Evolutionary conservation across 441 rosid genomes (phyloP), one percentile per base, ranked within the genome.

Genomic region (Corymbia calophylla): DNA sequence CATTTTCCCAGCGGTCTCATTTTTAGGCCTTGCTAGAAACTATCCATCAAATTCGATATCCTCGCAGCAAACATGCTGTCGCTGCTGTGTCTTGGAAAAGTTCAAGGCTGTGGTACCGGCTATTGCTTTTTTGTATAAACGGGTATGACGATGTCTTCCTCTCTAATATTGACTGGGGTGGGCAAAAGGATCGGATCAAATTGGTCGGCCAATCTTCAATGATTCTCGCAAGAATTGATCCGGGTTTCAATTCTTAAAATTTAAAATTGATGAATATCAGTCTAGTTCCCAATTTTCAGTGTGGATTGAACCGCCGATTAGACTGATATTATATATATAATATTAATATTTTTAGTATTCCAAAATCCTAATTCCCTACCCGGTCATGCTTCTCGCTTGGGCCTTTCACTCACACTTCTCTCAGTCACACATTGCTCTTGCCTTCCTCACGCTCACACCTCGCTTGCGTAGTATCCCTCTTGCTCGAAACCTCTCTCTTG

Each of bases 271-370:
- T 60, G 66, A 60, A 60, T 60, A 60, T 60, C 31, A 3, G 25
- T 12, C 7, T 27, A 7, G 3, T 60, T 2, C 25, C 1, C 1
- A 0, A 60, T 60, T 29, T 5, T 8, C 3, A 3, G 1, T 13
- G 31, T 3, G 1, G 10, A 64, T 9, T 5, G 35, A 6, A 66
- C 18, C 3, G 21, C 15, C 7, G 25, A 55, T 25, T 0, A 4
- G 5, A 55, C 60, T 55, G 15, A 62, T 29, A 62, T 29, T 35
- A 35, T 35, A n/a, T 64, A 14, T 62, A 58, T 64, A 3, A 56
- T 9, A 0, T 21, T n/a, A 15, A 62, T 14, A 13, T n/a, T 13
- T 32, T 13, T 32, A n/a, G 15, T 15, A 64, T 6, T 64, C 19
- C n/a, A 29, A 64, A 62, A 64, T 16, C 73, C n/a, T n/a, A 64